Conservation (phyloP, 768 basidiomycete genomes). For the Aureoboletus auriporus region DNA sequence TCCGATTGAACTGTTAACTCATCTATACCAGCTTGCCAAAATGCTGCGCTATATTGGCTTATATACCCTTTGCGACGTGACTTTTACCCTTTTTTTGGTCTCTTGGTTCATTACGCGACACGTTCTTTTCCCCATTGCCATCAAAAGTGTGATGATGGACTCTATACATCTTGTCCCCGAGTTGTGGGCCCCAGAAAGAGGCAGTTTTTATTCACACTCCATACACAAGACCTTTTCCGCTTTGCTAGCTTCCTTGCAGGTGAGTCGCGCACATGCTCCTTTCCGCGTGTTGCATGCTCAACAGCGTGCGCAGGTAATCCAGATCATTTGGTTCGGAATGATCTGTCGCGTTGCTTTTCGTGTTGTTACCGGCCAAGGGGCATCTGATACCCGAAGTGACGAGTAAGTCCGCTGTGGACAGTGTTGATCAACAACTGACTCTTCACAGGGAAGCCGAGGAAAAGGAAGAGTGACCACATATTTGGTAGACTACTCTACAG, state of each 20-base stretch:
- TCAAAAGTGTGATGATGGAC: constrained; percentile 58
- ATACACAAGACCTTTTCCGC: constrained; percentile 46
- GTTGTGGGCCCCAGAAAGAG: constrained; percentile 58
- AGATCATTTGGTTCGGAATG: constrained; percentile 82
- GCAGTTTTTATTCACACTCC: constrained; percentile 49
- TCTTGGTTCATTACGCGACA: constrained; percentile 93
- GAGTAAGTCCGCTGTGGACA: constrained; percentile 35
- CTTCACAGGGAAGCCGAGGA: constrained; percentile 11
- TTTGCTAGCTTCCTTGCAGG: constrained; percentile 62
- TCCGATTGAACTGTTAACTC: neutral
- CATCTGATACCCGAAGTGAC: constrained; percentile 73
- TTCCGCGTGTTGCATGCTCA: constrained; percentile 3
- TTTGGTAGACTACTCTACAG: constrained; percentile 25
- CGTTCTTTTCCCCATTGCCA: constrained; percentile 69
- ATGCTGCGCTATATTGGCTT: constrained; percentile 85
- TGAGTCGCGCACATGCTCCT: constrained; percentile 20
- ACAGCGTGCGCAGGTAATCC: constrained; percentile 49
- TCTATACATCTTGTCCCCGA: constrained; percentile 40
- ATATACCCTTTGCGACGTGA: constrained; percentile 61
- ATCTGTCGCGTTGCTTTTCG: constrained; percentile 81
- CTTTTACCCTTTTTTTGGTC: constrained; percentile 79
- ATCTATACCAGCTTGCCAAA: constrained; percentile 70
- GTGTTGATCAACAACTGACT: constrained; percentile 8
- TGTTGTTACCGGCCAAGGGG: constrained; percentile 69
- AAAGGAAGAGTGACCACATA: constrained; percentile 24